These are phyloP conservation scores for Aquilaria malaccensis DNA, from an alignment of 345 rosid species.

Conservation along the genomic window DNA sequence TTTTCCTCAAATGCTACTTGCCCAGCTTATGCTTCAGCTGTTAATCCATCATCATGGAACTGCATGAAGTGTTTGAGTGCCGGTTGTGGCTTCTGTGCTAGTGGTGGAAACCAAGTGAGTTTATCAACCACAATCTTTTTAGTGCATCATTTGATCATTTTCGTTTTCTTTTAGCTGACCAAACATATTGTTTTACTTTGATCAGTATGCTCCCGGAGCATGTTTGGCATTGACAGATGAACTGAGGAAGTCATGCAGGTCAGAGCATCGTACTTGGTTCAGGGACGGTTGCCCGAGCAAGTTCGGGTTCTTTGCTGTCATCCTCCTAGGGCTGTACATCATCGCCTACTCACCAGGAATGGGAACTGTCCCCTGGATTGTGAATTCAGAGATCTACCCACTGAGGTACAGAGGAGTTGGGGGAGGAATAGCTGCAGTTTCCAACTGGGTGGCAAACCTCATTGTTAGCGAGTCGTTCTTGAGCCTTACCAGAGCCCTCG, in stretches of 20 bases:
- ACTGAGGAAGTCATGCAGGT: constrained; percentile 23
- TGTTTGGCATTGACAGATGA: constrained; percentile 35
- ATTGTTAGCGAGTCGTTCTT: constrained; percentile 61
- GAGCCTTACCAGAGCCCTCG: constrained; percentile 44
- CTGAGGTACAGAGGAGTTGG: constrained; percentile 35
- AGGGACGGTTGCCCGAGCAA: constrained; percentile 75
- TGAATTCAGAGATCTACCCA: constrained; percentile 35
- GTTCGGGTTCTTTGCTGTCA: constrained; percentile 60
- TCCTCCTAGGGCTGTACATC: constrained; percentile 33
- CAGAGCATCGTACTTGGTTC: constrained; percentile 34
- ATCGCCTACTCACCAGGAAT: constrained; percentile 30
- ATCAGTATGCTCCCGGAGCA: constrained; percentile 64
- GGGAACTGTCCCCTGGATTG: constrained; percentile 30
- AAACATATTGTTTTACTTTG: neutral
- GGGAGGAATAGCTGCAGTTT: constrained; percentile 76
- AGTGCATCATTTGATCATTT: neutral
- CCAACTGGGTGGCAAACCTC: constrained; percentile 76
- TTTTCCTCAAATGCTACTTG: constrained; percentile 60
- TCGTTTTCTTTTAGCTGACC: neutral
- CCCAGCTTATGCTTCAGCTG: constrained; percentile 24
- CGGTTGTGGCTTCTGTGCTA: constrained; percentile 55
- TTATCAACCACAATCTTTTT: too few species aligned
- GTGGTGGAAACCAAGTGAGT: constrained; percentile 28
- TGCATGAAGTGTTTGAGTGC: constrained; percentile 64
- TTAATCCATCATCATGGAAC: constrained; percentile 37